Base-by-base conservation (phyloP, 2,329 filamentous ascomycete genomes). In the Aspergillus vadensis region DNA sequence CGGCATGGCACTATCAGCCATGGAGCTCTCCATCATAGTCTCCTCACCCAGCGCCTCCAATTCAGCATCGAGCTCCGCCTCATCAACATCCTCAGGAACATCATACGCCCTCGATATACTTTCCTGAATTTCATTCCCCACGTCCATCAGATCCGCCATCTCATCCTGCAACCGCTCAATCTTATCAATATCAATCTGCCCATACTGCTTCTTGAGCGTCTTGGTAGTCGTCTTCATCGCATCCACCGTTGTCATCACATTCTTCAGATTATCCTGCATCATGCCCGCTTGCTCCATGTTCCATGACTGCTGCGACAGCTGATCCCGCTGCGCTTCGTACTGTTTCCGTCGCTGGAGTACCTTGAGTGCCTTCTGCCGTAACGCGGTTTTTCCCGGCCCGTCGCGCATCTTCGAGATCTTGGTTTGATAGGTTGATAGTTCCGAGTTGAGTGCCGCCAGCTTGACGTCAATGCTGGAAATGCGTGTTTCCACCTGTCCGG, bases 241-340 rank as follows among this genome's bases (percentile, higher is more conserved):
- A 76, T 98, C 94, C 48, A 98, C 93, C 27, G 95, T 97, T 17
- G 92, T 96, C 93, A 97, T 97, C 65, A 95, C 94, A 77, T 98
- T 98, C 77, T 96, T 95, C 56, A 99, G 85, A 74, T 98, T 98
- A 80, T 98, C 94, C 81, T 96, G 92, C 94, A 98, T 97, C 85
- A 93, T 96, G 75, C 91, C 90, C 3, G 94, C 93, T 79, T 97
- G 93, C 80, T 98, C 93, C 93, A 99, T 97, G 80, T 98, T 98
- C 93, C 93, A 98, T 21, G 91, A 91, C 80, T 99, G 95, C 66
- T 89, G 86, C 79, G 96, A 91, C 57, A 98, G 87, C 79, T 98
- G 93, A 72, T 97, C 92, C 66, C 94, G 91, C 79, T 97, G 92
- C 3, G 86, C 84, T 79, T 99, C 95, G 86, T 97, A 96, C 78